These are phyloP conservation scores for Lizanozyma gosingica DNA, from an alignment of 1,139 yeast species.

Conservation along the genomic window DNA sequence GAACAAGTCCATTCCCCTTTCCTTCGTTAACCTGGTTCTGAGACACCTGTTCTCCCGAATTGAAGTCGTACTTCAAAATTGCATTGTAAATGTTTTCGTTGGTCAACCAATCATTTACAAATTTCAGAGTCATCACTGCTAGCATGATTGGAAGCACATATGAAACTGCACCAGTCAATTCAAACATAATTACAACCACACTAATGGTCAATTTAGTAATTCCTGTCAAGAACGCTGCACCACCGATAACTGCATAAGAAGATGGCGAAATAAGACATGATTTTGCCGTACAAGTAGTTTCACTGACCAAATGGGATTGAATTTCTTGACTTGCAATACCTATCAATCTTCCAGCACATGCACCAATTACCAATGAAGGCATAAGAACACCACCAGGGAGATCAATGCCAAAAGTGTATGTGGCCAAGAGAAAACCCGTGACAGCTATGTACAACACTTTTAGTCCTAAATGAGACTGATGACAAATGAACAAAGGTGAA, in stretches of 20 bases:
- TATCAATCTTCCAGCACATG: conserved; percentile 54
- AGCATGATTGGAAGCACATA: conserved; percentile 54
- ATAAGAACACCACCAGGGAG: conserved; percentile 71
- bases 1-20: conserved; percentile 34
- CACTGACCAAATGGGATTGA: conserved; percentile 34
- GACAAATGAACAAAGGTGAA: neutral
- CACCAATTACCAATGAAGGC: conserved; percentile 70
- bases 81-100: conserved; percentile 43
- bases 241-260: conserved; percentile 54
- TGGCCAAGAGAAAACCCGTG: conserved; percentile 48
- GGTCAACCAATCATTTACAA: conserved; percentile 39
- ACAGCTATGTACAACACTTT: conserved; percentile 33
- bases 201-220: conserved; percentile 48
- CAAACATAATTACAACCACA: conserved; percentile 49
- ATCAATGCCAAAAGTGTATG: conserved; percentile 56
- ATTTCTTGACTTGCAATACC: conserved; percentile 51
- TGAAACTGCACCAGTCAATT: conserved; percentile 50
- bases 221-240: conserved; percentile 51
- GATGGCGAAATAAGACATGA: conserved; percentile 50
- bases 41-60: conserved; percentile 6
- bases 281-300: conserved; percentile 26
- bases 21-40: conserved; percentile 18
- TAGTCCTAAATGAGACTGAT: neutral
- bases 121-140: conserved; percentile 44
- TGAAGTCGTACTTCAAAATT: conserved; percentile 27